These are phyloP conservation scores for Echinosophora koreensis DNA, from an alignment of 306 rosid species.

Conservation along the genomic window DNA sequence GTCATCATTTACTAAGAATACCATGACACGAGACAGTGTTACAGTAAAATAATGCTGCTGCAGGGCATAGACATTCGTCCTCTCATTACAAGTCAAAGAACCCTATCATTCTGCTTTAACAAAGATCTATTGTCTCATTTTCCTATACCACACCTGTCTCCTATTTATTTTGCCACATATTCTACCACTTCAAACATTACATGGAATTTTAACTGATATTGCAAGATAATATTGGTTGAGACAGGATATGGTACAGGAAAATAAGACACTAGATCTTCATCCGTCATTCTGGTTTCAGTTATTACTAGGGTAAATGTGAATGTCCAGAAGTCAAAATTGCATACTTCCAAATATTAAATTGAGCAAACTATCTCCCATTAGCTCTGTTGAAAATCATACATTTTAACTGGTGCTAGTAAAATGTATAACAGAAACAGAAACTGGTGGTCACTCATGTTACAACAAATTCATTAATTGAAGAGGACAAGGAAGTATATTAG, in stretches of 20 bases:
- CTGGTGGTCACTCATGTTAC: constrained; percentile 11
- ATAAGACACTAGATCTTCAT: too few relatives aligned
- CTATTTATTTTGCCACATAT: too few relatives aligned
- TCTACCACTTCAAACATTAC: too few relatives aligned
- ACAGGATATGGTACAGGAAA: too few relatives aligned
- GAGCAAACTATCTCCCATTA: neutral
- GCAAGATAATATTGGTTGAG: too few relatives aligned
- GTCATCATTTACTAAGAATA: neutral
- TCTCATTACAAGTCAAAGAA: neutral
- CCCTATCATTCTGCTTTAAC: neutral
- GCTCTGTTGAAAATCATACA: neutral
- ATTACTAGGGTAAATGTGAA: neutral
- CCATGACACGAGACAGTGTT: neutral
- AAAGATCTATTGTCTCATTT: too few relatives aligned
- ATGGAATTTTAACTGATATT: too few relatives aligned
- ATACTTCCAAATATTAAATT: neutral
- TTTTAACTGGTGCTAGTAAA: neutral
- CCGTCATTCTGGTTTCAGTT: too few relatives aligned
- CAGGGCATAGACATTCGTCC: neutral
- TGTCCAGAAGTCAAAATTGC: neutral
- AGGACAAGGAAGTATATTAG: neutral
- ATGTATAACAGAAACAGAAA: neutral
- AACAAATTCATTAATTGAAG: constrained; percentile 1
- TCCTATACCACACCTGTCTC: too few relatives aligned
- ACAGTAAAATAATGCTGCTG: neutral